These are phyloP conservation scores for Oryza officinalis DNA, from an alignment of 176 grass and related monocot genomes.

Conservation along the genomic window DNA sequence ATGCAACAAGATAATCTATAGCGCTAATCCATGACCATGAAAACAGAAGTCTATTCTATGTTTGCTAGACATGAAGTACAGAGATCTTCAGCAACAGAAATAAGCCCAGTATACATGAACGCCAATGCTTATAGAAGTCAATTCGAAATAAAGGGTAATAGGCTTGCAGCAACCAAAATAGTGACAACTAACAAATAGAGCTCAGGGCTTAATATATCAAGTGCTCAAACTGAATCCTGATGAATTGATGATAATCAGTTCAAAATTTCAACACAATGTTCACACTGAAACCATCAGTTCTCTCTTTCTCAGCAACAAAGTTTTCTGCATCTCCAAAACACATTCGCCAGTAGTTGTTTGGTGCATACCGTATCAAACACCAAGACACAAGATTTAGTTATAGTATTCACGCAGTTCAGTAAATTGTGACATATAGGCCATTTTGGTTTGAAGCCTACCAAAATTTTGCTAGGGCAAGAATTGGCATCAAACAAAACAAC, in stretches of 20 bases:
- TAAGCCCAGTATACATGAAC: neutral
- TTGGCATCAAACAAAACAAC: too few species aligned
- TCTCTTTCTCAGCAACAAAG: neutral
- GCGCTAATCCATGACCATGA: constrained; percentile 1
- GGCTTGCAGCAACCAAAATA: neutral
- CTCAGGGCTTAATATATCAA: neutral
- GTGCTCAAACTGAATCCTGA: neutral
- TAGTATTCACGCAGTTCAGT: neutral
- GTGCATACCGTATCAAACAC: neutral
- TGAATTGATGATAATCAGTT: neutral
- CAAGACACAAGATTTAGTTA: neutral
- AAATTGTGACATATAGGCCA: neutral
- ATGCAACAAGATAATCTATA: constrained; percentile 15
- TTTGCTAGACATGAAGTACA: neutral
- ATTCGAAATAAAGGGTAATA: neutral
- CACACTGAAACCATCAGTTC: neutral
- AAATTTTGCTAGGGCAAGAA: too few species aligned
- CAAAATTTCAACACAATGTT: neutral
- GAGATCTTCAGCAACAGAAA: neutral
- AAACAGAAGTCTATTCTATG: neutral
- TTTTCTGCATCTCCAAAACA: neutral
- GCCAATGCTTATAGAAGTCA: neutral
- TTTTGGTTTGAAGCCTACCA: too few species aligned
- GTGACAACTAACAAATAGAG: neutral
- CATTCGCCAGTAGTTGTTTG: neutral